Evolutionary conservation across 805 yeast genomes (phyloP).

Genomic region (Jamesozyma gamospora): DNA sequence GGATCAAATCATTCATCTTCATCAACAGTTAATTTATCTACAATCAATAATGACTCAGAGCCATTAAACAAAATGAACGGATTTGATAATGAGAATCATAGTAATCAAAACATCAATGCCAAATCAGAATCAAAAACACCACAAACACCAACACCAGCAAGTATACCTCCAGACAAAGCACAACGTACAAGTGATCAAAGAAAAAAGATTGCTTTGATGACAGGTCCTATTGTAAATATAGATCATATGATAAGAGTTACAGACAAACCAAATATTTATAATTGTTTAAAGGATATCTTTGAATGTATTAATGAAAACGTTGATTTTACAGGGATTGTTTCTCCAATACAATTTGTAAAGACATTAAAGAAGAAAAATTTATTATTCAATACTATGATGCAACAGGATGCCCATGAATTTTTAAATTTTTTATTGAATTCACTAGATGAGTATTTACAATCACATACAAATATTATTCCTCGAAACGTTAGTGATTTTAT

Average conservation of each 20-base stretch:
- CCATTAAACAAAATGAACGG: too few relatives aligned
- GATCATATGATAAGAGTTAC: slow-evolving; percentile 45
- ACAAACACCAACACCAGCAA: neutral
- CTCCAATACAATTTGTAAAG: slow-evolving; percentile 66
- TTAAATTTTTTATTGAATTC: slow-evolving; percentile 79
- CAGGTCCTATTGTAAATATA: slow-evolving; percentile 76
- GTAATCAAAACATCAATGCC: neutral
- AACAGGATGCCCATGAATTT: slow-evolving; percentile 97
- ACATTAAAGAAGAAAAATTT: slow-evolving; percentile 74
- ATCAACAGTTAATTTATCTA: neutral
- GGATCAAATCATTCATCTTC: neutral
- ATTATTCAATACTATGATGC: slow-evolving; percentile 83
- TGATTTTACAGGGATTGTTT: slow-evolving; percentile 68
- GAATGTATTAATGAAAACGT: slow-evolving; percentile 70
- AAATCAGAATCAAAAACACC: neutral
- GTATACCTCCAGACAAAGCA: too few relatives aligned
- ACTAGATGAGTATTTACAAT: slow-evolving; percentile 35
- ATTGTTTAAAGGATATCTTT: slow-evolving; percentile 74
- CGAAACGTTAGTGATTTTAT: slow-evolving; percentile 37
- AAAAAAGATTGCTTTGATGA: slow-evolving; percentile 64
- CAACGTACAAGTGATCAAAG: slow-evolving; percentile 49
- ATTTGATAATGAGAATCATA: too few relatives aligned
- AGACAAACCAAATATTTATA: slow-evolving; percentile 39
- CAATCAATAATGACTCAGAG: too few relatives aligned
- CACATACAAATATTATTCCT: slow-evolving; percentile 1